Evolutionary conservation across 1,139 yeast species (phyloP).

Genomic region (Diutina siamensis): DNA sequence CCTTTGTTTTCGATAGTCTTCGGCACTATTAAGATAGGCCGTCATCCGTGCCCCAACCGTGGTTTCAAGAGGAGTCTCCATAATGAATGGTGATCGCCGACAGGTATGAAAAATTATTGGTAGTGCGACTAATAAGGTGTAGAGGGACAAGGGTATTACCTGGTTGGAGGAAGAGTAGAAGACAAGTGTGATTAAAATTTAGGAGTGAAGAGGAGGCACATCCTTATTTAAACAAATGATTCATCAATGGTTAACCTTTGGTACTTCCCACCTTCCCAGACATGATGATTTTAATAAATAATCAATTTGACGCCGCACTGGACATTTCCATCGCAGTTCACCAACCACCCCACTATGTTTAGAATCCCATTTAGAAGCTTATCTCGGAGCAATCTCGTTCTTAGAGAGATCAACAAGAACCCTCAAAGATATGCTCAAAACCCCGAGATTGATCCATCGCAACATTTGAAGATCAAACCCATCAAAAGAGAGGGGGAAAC

Average conservation of each 20-base stretch:
- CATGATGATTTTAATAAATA: no score
- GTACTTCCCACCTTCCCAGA: no score
- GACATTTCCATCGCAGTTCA: neutral
- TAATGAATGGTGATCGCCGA: neutral
- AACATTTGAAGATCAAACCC: constrained; percentile 41
- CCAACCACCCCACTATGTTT: neutral
- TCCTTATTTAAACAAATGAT: no score
- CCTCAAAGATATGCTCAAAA: neutral
- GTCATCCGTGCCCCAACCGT: constrained; percentile 38
- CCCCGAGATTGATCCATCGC: neutral
- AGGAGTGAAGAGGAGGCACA: no score
- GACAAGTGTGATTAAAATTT: no score
- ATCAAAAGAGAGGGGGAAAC: constrained; percentile 64
- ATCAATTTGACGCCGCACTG: no score
- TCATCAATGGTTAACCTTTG: no score
- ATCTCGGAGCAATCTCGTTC: neutral
- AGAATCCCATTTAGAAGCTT: neutral
- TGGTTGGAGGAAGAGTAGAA: no score
- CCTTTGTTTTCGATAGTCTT: constrained; percentile 41
- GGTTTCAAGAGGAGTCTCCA: constrained; percentile 22
- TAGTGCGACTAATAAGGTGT: neutral
- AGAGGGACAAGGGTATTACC: no score
- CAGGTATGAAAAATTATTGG: neutral
- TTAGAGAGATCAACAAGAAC: neutral
- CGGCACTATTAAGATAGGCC: constrained; percentile 39